Conservation (phyloP, 2,329 filamentous ascomycete species). For the Epichloe sp. region DNA sequence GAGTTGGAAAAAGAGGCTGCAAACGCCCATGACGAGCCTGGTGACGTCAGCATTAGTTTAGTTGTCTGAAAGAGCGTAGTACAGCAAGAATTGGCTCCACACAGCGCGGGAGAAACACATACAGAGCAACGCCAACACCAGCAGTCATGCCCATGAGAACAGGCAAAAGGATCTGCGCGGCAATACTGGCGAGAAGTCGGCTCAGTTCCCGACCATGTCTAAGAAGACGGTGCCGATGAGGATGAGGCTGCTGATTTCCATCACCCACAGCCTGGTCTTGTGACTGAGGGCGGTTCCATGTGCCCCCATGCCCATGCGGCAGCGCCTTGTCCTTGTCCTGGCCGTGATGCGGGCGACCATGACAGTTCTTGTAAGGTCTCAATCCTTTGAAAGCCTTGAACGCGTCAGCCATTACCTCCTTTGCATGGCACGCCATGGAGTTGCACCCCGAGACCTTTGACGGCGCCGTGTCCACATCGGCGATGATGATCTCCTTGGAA, state of each 20-base stretch:
- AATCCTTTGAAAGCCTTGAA: conserved; percentile 16
- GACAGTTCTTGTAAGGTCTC: conserved; percentile 12
- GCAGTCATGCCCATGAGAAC: conserved; percentile 55
- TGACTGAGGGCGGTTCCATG: conserved; percentile 6
- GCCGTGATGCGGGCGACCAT: conserved; percentile 8
- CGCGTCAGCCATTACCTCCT: conserved; percentile 20
- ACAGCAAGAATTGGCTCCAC: too few relatives aligned
- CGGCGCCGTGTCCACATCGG: conserved; percentile 27
- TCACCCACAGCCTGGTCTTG: conserved; percentile 7
- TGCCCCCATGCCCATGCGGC: not conserved
- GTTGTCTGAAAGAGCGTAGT: not conserved
- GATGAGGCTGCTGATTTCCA: conserved; percentile 2
- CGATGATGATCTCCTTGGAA: conserved; percentile 41
- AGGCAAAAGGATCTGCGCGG: conserved; percentile 52
- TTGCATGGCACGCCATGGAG: conserved; percentile 39
- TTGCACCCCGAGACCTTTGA: conserved; percentile 20
- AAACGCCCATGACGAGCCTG: conserved; percentile 52
- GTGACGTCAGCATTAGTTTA: conserved; percentile 14
- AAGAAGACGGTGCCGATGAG: conserved; percentile 13
- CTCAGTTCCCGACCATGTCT: conserved; percentile 22
- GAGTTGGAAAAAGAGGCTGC: conserved; percentile 43
- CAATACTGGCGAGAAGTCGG: conserved; percentile 39
- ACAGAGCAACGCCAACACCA: conserved; percentile 54
- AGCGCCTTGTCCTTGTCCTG: conserved; percentile 6
- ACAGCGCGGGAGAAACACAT: conserved; percentile 16